Evolutionary conservation across 192 early-diverging fungal species (phyloP).

Genomic region (Backusella morwellensis): DNA sequence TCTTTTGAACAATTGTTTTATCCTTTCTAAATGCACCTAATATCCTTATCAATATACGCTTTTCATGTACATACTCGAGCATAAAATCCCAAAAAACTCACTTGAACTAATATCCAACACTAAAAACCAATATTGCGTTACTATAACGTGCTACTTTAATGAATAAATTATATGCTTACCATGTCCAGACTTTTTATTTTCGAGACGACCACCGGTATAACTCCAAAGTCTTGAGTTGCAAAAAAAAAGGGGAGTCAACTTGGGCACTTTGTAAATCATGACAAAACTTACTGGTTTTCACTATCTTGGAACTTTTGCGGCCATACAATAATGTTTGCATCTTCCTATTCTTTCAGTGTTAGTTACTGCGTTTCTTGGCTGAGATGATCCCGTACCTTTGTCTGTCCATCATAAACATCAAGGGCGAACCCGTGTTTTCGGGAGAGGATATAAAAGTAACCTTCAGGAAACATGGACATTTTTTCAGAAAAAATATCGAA

Average conservation of each 20-base stretch:
- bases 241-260: neutral
- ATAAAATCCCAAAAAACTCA: neutral
- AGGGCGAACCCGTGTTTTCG: slow-evolving; percentile 34
- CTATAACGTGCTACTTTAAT: neutral
- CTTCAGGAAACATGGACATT: slow-evolving; percentile 8
- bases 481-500: neutral
- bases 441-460: slow-evolving; percentile 36
- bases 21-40: slow-evolving; percentile 35
- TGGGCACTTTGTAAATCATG: neutral
- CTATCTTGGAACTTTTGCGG: slow-evolving; percentile 40
- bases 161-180: slow-evolving; percentile 17
- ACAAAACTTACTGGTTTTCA: slow-evolving; percentile 34
- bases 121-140: neutral
- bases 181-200: slow-evolving; percentile 36
- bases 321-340: slow-evolving; percentile 35
- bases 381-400: slow-evolving; percentile 18
- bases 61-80: neutral
- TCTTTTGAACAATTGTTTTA: slow-evolving; percentile 32
- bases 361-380: neutral
- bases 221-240: slow-evolving; percentile 26
- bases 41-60: neutral
- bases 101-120: slow-evolving; percentile 31
- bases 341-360: slow-evolving; percentile 10
- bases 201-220: slow-evolving; percentile 24
- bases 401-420: slow-evolving; percentile 36